These are phyloP conservation scores for Trebouxia sp. DNA, from an alignment of 139 green algal genomes.

Conservation along the genomic window DNA sequence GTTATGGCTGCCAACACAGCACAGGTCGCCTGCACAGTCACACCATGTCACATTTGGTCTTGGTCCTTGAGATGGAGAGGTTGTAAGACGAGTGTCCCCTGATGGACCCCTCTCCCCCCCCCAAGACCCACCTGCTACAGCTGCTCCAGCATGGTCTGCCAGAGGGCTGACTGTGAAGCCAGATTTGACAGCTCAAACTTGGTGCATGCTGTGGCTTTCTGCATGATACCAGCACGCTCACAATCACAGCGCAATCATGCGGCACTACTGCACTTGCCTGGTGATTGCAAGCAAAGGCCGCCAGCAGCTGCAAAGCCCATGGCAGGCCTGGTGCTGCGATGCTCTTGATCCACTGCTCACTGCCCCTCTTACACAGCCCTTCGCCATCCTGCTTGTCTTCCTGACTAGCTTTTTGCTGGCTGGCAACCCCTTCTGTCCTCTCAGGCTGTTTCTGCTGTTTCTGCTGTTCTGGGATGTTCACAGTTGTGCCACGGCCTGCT, in stretches of 20 bases:
- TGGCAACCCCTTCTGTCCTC: neutral
- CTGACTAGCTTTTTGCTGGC: neutral
- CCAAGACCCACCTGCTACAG: no score
- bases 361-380: constrained; percentile 19
- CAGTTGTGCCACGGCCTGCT: neutral
- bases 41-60: no score
- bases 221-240: no score
- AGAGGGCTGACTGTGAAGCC: no score
- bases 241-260: neutral
- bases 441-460: neutral
- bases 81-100: no score
- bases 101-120: no score
- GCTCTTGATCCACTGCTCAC: constrained; percentile 39
- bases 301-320: constrained; percentile 46
- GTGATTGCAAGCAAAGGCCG: constrained; percentile 35
- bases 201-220: no score
- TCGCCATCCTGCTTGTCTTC: neutral
- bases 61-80: no score
- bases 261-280: constrained; percentile 6
- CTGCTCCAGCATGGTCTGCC: no score
- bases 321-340: constrained; percentile 48
- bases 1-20: constrained; percentile 18
- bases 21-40: constrained; percentile 17
- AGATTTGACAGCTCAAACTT: no score
- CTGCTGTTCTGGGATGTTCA: neutral